Evolutionary conservation across 1,284 basidiomycete genomes (phyloP), one percentile per base, ranked within the genome.

Genomic region (Cryptococcus amylolentus): DNA sequence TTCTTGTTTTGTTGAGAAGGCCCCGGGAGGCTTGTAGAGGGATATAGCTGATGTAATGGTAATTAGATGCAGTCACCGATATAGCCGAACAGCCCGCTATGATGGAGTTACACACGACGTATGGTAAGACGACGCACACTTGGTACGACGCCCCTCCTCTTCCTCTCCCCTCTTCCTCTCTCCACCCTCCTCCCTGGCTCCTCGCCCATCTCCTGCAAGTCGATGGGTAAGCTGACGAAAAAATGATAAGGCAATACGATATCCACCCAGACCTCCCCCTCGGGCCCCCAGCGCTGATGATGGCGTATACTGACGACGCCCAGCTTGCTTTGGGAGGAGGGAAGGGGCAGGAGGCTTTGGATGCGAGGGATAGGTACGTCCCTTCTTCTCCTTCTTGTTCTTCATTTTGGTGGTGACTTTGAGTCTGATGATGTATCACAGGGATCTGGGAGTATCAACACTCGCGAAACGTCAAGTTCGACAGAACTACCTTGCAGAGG

Each of bases 71-170:
- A 10, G 54, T 61, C 47, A 57, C 74, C 4, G 79, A 82, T 55
- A 35, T 68, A 6, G 78, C 79, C 0, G 81, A 83, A 60, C 73
- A 80, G 54, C 78, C 77, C 0, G 77, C 77, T 0, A 83, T 83
- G 81, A 69, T 78, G 4, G 77, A 81, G 55, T 68, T 83, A 3
- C 80, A 83, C 56, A 73, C 75, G 52, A 81, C 80, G 1, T 83
- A 83, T 58, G 82, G 81, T 49, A 84, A 83, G 74, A 80, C 80
- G 1, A 79, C 81, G 26, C 81, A 82, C 54, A 82, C 80, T 8
- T 82, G 81, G 80, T 74, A 67, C 18, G 71, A 23, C 23, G 23
- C 23, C 23, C 23, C 23, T 26, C 16, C 14, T 20, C 14, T 8
- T 9, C 16, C 37, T n/a, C 10, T 35, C 16, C 16, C 26, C 45